Percentiles rank a stretch among this genome's conserved stretches.
These are phyloP conservation scores for Metarhizium brunneum DNA, from an alignment of 2,329 filamentous ascomycete genomes.

Conservation along the genomic window DNA sequence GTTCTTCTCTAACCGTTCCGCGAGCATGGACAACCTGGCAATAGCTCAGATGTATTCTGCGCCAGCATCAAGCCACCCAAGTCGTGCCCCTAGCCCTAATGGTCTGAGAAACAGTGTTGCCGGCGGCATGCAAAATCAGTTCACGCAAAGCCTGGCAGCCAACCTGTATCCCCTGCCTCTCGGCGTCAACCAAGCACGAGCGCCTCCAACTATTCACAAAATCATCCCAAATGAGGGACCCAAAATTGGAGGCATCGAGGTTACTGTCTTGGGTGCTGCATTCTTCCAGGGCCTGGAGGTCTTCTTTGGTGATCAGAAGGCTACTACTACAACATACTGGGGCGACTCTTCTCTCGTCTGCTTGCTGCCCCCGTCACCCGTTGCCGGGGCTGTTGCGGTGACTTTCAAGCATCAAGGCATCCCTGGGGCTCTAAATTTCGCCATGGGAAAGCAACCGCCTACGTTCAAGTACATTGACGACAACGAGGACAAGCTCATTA, in stretches of 20 bases:
- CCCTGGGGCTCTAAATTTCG: slow-evolving; percentile 25
- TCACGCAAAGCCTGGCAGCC: slow-evolving; percentile 37
- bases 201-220: slow-evolving; percentile 60
- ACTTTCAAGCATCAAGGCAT: slow-evolving; percentile 51
- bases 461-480: slow-evolving; percentile 69
- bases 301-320: slow-evolving; percentile 63
- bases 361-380: slow-evolving; percentile 60
- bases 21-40: slow-evolving; percentile 56
- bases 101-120: slow-evolving; percentile 37
- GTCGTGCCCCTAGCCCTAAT: slow-evolving; percentile 67
- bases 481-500: slow-evolving; percentile 58
- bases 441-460: slow-evolving; percentile 31
- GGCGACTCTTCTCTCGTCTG: slow-evolving; percentile 73
- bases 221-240: slow-evolving; percentile 77
- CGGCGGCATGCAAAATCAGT: slow-evolving; percentile 31
- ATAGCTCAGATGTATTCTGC: slow-evolving; percentile 62
- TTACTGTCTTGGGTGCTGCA: slow-evolving; percentile 71
- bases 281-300: slow-evolving; percentile 73
- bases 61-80: slow-evolving; percentile 62
- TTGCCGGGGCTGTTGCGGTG: slow-evolving; percentile 61
- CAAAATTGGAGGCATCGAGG: slow-evolving; percentile 75
- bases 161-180: slow-evolving; percentile 42
- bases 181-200: slow-evolving; percentile 36
- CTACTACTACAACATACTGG: slow-evolving; percentile 70
- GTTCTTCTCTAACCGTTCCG: slow-evolving; percentile 48